Conservation (phyloP, 495 filamentous ascomycete species). For the Aspergillus olivimuriae region DNA sequence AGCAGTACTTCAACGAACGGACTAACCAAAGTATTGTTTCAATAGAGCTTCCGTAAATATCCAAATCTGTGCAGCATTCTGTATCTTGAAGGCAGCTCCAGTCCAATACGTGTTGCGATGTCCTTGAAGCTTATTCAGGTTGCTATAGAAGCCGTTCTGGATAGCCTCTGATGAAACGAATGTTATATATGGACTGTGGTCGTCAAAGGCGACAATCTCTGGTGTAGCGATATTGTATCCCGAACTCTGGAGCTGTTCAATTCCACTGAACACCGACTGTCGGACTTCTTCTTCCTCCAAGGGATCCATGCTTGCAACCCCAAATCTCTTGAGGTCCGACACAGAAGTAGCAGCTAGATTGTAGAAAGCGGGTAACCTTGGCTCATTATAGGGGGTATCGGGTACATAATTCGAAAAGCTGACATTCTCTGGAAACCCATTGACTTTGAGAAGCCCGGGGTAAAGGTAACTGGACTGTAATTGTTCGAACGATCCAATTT, state of each 20-base stretch:
- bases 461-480: background rate
- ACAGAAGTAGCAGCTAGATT: background rate
- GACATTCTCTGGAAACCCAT: background rate
- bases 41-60: no score
- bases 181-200: conserved; percentile 20
- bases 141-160: conserved; percentile 21
- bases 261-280: background rate
- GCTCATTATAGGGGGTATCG: background rate
- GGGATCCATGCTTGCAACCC: background rate
- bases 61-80: conserved; percentile 22
- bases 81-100: conserved; percentile 17
- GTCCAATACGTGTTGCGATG: conserved; percentile 21
- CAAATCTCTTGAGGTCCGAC: background rate
- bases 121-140: conserved; percentile 22
- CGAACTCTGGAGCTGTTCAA: background rate
- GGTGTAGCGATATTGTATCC: background rate
- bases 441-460: background rate
- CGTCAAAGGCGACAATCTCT: conserved; percentile 9
- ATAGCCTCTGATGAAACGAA: conserved; percentile 15
- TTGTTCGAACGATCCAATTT: background rate
- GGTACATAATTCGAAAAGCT: background rate
- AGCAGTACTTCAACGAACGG: no score
- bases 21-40: no score
- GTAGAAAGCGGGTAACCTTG: background rate
- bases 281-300: background rate